These are phyloP conservation scores for Polygonum maritimum DNA, from an alignment of 148 eudicot species.

Conservation along the genomic window DNA sequence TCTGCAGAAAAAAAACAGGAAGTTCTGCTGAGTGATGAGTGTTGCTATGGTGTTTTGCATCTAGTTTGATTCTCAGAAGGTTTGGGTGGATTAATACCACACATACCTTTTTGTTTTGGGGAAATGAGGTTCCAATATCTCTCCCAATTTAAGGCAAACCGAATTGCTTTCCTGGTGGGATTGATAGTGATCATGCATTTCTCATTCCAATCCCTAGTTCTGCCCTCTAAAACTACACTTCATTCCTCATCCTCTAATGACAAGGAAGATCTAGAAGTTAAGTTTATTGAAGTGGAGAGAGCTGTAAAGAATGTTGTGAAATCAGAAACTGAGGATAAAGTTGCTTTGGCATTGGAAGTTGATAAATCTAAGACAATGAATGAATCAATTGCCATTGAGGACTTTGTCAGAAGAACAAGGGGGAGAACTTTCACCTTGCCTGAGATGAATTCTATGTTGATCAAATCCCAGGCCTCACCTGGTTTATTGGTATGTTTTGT, in stretches of 20 bases:
- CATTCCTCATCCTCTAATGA: slow-evolving; percentile 37
- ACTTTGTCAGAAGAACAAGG: slow-evolving; percentile 27
- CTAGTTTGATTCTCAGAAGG: not conserved
- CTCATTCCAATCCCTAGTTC: slow-evolving; percentile 56
- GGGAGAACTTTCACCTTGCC: slow-evolving; percentile 31
- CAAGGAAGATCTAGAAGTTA: slow-evolving; percentile 13
- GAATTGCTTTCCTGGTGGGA: slow-evolving; percentile 44
- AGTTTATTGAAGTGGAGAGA: not conserved
- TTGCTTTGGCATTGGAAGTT: slow-evolving; percentile 6
- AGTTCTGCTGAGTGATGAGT: not conserved
- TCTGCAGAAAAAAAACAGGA: slow-evolving; percentile 2
- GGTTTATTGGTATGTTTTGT: slow-evolving; percentile 30
- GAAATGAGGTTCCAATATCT: slow-evolving; percentile 35
- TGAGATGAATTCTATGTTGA: slow-evolving; percentile 44
- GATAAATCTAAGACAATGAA: slow-evolving; percentile 13
- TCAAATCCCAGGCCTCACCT: slow-evolving; percentile 18
- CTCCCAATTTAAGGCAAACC: slow-evolving; percentile 39
- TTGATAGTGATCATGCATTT: slow-evolving; percentile 56
- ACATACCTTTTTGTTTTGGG: not conserved
- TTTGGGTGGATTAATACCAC: not conserved
- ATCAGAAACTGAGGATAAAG: not conserved
- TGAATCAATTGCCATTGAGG: slow-evolving; percentile 17
- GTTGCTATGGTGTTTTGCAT: not conserved
- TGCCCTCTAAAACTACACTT: slow-evolving; percentile 54
- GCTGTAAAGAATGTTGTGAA: not conserved